Evolutionary conservation across 331 rosid genomes (phyloP).

Genomic region (Rosa hybrid): DNA sequence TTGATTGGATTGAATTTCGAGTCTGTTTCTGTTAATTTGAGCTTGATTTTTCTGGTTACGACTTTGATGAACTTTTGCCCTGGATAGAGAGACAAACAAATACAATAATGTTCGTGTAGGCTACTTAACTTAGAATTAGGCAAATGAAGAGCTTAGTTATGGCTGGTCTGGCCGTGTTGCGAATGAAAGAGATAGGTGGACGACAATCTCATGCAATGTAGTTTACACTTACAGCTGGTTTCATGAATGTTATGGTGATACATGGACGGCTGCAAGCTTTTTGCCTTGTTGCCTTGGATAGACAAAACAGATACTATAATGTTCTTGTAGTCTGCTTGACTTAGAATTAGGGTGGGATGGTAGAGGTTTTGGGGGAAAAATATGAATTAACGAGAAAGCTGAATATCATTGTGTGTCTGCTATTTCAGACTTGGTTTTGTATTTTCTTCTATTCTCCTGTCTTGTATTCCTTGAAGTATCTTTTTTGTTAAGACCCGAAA

Average conservation of each 20-base stretch:
- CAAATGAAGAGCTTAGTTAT: neutral
- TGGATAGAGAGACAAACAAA: neutral
- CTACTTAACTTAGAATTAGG: slow-evolving; percentile 9
- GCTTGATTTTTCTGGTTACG: neutral
- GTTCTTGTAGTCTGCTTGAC: neutral
- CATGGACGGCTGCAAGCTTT: slow-evolving; percentile 1
- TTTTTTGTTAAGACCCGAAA: neutral
- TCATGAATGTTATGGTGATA: neutral
- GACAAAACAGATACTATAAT: neutral
- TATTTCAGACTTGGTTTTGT: neutral
- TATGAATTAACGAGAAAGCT: neutral
- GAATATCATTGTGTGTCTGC: neutral
- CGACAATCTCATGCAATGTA: slow-evolving; percentile 1
- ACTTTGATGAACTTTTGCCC: neutral
- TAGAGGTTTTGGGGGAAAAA: neutral
- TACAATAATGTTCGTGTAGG: neutral
- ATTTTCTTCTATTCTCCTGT: neutral
- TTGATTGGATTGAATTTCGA: neutral
- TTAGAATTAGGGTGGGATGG: neutral
- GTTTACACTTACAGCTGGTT: neutral
- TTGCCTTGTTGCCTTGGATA: neutral
- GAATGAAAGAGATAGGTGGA: neutral
- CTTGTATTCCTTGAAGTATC: neutral
- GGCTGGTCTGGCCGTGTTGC: neutral
- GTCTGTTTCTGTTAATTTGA: neutral